Base-by-base conservation (phyloP, 116 monocot species). In the Trichopus zeylanicus region DNA sequence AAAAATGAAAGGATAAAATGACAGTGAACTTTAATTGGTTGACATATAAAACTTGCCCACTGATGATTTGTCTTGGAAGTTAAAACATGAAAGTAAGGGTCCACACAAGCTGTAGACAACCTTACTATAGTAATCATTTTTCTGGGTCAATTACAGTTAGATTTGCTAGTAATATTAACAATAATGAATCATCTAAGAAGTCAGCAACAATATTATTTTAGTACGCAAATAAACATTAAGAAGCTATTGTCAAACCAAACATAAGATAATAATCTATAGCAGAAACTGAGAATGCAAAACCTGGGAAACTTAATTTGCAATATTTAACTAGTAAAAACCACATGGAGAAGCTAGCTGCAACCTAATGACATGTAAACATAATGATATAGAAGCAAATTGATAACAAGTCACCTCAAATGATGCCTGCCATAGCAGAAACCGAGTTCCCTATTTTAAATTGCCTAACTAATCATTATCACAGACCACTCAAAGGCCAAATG, bases 401-500 rank as follows among this genome's bases (percentile, higher is more conserved):
- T 24, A 49, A 49, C 22, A 3, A 49, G 31, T 34, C 22, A 23
- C 35, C 35, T 59, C 31, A 20, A 31, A 35, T 35, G 23, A 38
- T 59, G 33, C 56, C 53, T 35, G 35, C 18, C 37, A 59, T 59
- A n/a, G 8, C 33, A 32, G 34, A 57, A 20, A 9, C 57, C 19
- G 20, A 35, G 18, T 59, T 20, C 13, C 28, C 37, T 21, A 31
- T 38, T 23, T 59, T 22, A 59, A 35, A 38, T 38, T 21, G 20
- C 23, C 37, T n/a, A 24, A 21, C 34, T 25, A 48, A 60, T 57
- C 59, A 66, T 61, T 29, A n/a, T 74, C 34, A n/a, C 21, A 60
- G 60, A 24, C 47, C 63, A 71, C 67, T 65, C 55, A 37, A 48
- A 31, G 26, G 46, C 15, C 3, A 55, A 70, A 69, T 34, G 48